These are phyloP conservation scores for Annulohypoxylon truncatum DNA, from an alignment of 2,329 filamentous ascomycete species.

Conservation along the genomic window DNA sequence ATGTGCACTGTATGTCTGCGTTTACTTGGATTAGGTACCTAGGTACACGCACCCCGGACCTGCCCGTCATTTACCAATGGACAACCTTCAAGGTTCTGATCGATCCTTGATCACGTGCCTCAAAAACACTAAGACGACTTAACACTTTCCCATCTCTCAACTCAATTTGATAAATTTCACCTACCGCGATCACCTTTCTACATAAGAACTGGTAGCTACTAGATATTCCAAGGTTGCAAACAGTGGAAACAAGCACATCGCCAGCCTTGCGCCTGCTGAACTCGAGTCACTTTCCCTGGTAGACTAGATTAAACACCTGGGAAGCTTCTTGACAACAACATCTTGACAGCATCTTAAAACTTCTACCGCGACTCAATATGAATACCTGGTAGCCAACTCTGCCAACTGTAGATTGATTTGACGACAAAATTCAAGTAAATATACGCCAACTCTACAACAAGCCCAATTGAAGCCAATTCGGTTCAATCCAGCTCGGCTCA, in stretches of 20 bases:
- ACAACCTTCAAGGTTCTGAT: background rate
- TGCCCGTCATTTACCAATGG: background rate
- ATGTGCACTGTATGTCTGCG: conserved; percentile 10
- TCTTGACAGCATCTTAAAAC: conserved; percentile 8
- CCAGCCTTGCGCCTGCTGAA: conserved; percentile 12
- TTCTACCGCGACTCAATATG: conserved; percentile 25
- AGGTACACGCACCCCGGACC: background rate
- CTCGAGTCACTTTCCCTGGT: conserved; percentile 16
- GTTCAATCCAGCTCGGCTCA: background rate
- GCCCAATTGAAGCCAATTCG: conserved; percentile 1
- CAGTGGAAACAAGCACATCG: conserved; percentile 17
- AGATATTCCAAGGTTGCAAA: conserved; percentile 26
- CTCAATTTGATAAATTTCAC: no score
- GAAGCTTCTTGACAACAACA: background rate
- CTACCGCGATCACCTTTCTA: conserved; percentile 15
- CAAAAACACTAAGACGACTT: conserved; percentile 1
- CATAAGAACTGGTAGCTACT: conserved; percentile 1
- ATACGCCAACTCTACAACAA: conserved; percentile 4
- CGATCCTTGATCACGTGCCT: conserved; percentile 20
- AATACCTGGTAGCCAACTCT: conserved; percentile 30
- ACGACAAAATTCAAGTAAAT: conserved; percentile 12
- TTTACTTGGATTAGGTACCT: background rate
- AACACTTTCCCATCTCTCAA: conserved; percentile 3
- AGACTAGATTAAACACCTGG: conserved; percentile 24
- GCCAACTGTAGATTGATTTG: conserved; percentile 36